Base-by-base conservation (phyloP, 257 asterid species). In the Gardenia jasminoides region DNA sequence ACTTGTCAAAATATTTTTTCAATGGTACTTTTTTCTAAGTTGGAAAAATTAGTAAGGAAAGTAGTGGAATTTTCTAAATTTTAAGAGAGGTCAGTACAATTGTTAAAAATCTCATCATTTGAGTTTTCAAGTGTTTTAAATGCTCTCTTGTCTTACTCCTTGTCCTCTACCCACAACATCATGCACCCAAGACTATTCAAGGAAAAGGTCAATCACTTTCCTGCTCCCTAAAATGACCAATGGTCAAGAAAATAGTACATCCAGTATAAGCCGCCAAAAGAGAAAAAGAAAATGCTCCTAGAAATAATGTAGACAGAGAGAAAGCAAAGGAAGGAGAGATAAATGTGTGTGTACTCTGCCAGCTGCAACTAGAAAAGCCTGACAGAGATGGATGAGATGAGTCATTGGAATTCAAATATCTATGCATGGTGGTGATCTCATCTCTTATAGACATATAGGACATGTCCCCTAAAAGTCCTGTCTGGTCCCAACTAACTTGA, bases 401-500 rank as follows among this genome's bases (percentile, higher is more conserved):
- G 30, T 56, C 2, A 19, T 36, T 26, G 24, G 7, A 31, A 62
- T 67, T 56, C 59, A 47, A 33, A 6, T 7, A 43, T 36, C 44
- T 26, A 17, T 6, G 46, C 8, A 77, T 62, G 41, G 41, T 36
- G 41, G 41, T 36, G 22, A 44, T 50, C 75, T 65, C 47, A 33
- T 11, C 39, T 33, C 54, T 67, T 36, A 36, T 36, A 39, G 43
- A 11, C 44, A 30, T 44, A 33, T 7, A 15, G 2, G 46, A 78
- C 28, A 46, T 79, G 82, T 30, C 26, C 69, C 75, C 41, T 41
- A 6, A 10, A 73, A 58, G 70, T 58, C 79, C 69, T 66, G 47
- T 58, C 20, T 31, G 80, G 85, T 59, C 80, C 82, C 82, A 78
- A 77, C 58, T 44, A 46, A 66, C 46, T 72, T 52, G 70, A 77